Percentiles rank a stretch among this genome's conserved stretches.
Conservation (phyloP, 2,329 filamentous ascomycete species). For the Thermoascus crustaceus region DNA sequence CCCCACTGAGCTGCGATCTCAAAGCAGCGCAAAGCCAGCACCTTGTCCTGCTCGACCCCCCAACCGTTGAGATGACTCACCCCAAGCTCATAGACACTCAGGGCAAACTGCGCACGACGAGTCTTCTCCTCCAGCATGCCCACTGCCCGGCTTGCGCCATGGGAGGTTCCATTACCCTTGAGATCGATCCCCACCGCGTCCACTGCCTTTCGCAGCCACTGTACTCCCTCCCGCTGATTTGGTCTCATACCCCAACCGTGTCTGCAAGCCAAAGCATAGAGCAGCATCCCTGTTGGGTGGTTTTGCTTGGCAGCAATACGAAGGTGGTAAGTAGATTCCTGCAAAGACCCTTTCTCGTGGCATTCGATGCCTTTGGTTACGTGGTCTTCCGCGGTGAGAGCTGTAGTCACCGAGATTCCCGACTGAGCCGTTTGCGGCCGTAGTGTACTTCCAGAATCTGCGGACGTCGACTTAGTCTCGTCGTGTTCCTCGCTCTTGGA, state of each 20-base stretch:
- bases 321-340: slow-evolving; percentile 93
- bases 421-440: slow-evolving; percentile 30
- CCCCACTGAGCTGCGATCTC: slow-evolving; percentile 96
- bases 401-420: slow-evolving; percentile 17
- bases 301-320: slow-evolving; percentile 79
- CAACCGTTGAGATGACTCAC: slow-evolving; percentile 97
- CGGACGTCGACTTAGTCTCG: slow-evolving; percentile 46
- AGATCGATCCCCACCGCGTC: slow-evolving; percentile 76
- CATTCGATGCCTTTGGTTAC: slow-evolving; percentile 81
- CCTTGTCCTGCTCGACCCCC: slow-evolving; percentile 90
- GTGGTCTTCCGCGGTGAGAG: slow-evolving; percentile 63
- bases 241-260: slow-evolving; percentile 97
- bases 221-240: slow-evolving; percentile 80
- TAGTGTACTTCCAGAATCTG: slow-evolving; percentile 58
- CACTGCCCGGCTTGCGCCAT: slow-evolving; percentile 48
- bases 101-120: slow-evolving; percentile 83
- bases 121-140: slow-evolving; percentile 65
- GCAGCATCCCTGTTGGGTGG: slow-evolving; percentile 86
- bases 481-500: slow-evolving; percentile 20
- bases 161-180: slow-evolving; percentile 61
- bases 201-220: slow-evolving; percentile 86
- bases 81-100: slow-evolving; percentile 92
- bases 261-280: slow-evolving; percentile 88
- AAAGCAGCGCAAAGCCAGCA: slow-evolving; percentile 81
- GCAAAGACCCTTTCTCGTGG: slow-evolving; percentile 77